Evolutionary conservation across 1,139 yeast species (phyloP), one percentile per base, ranked within the genome.

Genomic region (Sugiyamaella novakii): DNA sequence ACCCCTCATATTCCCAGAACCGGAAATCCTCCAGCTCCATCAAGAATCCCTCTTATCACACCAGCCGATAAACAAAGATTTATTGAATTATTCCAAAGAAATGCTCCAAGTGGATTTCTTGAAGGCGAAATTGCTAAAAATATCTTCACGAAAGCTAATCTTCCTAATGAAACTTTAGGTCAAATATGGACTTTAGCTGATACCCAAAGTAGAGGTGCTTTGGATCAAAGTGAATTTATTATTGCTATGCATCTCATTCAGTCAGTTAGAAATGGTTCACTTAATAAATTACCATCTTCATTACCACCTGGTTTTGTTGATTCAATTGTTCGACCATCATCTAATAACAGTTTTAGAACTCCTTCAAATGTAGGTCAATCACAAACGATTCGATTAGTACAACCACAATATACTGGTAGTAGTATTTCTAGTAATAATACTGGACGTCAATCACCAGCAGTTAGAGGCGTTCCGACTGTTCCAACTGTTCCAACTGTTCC

Each of bases 231-330:
- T 18, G 91, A 87, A 59, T 92, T 94, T 62, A 80, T 87, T 31
- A 79, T 92, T 59, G 98, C 98, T 6, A 92, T 94, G 98, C 95
- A 87, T 69, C 76, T 94, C 63, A 87, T 94, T 54, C 97, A 91
- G 66, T 83, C 89, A 47, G 72, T 84, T 39, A 73, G 88, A 63
- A 79, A 81, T 62, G 86, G 89, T n/a, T 61, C 79, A 5, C 71
- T 87, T 57, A 77, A 76, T 50, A 79, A 79, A 51, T 71, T 88
- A 51, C 98, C 98, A 3, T 73, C 81, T 1, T 69, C 75, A 27
- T 70, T 92, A 51, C 91, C 97, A 1, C 63, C 65, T 2, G 81
- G 57, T 1, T 47, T 59, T 39, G 51, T 53, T 28, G 67, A 61
- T 10, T 57, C 63, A 4, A 59, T 60, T 28, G 55, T 57, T 41